Evolutionary conservation across 768 basidiomycete species (phyloP), one percentile per base, ranked within the genome.

Genomic region (Termitomyces sp.): DNA sequence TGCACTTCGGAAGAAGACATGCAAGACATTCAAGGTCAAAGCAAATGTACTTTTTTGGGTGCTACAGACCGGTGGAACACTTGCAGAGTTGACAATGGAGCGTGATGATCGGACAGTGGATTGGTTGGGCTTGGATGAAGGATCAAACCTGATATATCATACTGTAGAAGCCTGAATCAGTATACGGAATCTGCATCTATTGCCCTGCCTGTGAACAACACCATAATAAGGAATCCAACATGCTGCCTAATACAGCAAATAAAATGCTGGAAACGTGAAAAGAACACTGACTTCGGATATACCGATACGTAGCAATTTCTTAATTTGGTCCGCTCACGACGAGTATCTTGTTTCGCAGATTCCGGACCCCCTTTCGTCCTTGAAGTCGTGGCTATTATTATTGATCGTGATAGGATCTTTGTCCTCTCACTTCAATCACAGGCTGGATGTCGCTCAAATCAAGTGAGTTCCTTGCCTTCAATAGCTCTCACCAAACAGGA

Each of bases 61-160:
- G 45, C 73, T 73, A 46, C 78, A 88, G 76, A 69, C 71, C 20
- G 80, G 86, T 64, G 76, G 76, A 33, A 56, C 70, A 3, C 72
- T 83, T 31, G 72, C 75, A 27, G 75, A 78, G 54, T 71, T 93
- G 33, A 75, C 75, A 20, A 58, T 57, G n/a, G 73, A 78, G 30
- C 66, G 79, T 31, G 84, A 88, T 52, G 63, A 68, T 13, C 80
- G 79, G 56, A 79, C 84, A 54, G 68, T 92, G 44, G 82, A 78
- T 59, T 91, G 89, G 88, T 81, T 86, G 67, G 90, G 91, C 6
- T 67, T 93, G 39, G 88, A 91, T 58, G 78, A 81, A 8, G 80
- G 73, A 30, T 74, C 78, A 49, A 69, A 69, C 57, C 68, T 81
- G 50, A 36, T 78, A 57, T 81, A 75, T 64, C 65, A 67, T 30